phyloP scores from a whole-genome alignment of 1,284 basidiomycete species.

The Naganishia sp. region DNA sequence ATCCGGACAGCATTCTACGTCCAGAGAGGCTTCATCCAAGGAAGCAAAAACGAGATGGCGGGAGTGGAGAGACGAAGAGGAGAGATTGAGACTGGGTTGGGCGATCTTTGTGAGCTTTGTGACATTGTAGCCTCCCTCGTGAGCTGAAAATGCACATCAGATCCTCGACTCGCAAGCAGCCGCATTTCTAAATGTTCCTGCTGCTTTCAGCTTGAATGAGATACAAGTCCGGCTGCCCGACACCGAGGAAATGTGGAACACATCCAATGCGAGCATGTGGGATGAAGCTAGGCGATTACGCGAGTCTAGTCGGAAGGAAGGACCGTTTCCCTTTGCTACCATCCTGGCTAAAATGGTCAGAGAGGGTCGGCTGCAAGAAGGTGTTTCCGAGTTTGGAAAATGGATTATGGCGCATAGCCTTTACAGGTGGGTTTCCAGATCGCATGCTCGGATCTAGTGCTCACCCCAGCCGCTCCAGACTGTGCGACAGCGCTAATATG shows the following conservation, averaged over 20 bases:
- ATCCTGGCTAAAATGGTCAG: constrained; percentile 14
- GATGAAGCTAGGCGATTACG: constrained; percentile 12
- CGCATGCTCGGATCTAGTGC: no score
- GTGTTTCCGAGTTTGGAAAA: constrained; percentile 15
- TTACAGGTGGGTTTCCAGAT: constrained; percentile 1
- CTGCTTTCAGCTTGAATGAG: constrained; percentile 40
- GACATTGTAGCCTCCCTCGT: no score
- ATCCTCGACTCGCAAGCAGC: constrained; percentile 42
- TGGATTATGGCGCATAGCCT: constrained; percentile 25
- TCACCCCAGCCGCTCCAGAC: background rate
- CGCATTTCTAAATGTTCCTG: constrained; percentile 37
- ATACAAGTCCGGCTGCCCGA: constrained; percentile 37
- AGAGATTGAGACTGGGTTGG: constrained; percentile 42
- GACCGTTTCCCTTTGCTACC: background rate
- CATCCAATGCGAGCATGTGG: constrained; percentile 23
- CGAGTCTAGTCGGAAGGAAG: background rate
- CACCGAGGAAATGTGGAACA: constrained; percentile 41
- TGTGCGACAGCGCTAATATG: constrained; percentile 23
- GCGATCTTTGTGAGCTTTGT: constrained; percentile 41
- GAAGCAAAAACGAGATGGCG: constrained; percentile 36
- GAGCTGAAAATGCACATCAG: constrained; percentile 24
- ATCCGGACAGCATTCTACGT: no score
- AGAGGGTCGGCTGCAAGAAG: constrained; percentile 16
- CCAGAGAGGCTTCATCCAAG: constrained; percentile 12
- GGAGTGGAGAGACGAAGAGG: constrained; percentile 43